Evolutionary conservation across 2,329 filamentous ascomycete genomes (phyloP), one percentile per base, ranked within the genome.

Genomic region (Dactylellina leptospora): DNA sequence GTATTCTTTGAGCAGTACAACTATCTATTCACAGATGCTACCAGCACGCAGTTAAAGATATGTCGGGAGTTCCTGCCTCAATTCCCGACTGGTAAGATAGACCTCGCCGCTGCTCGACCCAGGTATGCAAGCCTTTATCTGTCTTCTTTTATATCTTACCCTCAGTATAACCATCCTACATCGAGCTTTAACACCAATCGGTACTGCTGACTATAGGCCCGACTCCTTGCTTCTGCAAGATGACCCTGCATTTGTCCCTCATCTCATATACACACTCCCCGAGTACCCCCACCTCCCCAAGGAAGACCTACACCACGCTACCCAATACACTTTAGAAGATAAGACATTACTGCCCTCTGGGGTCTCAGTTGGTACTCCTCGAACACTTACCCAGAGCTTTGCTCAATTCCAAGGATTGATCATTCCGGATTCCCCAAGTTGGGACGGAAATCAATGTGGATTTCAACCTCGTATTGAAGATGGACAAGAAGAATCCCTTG

Each of bases 1-100:
- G 92, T 97, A 16, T 96, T 92, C 79, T 84, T 86, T 23, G 90
- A 96, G 78, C 93, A 99, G 80, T 96, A 90, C 76, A 84, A 85
- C 36, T 99, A 96, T 78, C 87, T 96, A 22, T 86, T 97, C 48
- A 84, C 85, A 2, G 95, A 97, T 77, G 88, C 88, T 1, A 88
- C 93, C 79, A 87, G 86, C 75, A 87, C 90, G 36, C 88, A 91
- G 75, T 85, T 87, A 71, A 87, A 86, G 75, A 91, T 97, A n/a
- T 75, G 66, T 18, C 69, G 47, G 18, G 60, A 73, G 3, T 25
- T 54, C 27, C 25, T 61, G 10, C 6, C 50, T 23, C 50, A 58
- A 18, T 28, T 59, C 2, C 45, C 63, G 23, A 71, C 58, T 1
- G 36, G 51, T 1, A 50, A 63, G 25, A 71, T 63, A 53, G 66